phyloP scores from a whole-genome alignment of 495 filamentous ascomycete genomes.

The Jackrogersella minutella region DNA sequence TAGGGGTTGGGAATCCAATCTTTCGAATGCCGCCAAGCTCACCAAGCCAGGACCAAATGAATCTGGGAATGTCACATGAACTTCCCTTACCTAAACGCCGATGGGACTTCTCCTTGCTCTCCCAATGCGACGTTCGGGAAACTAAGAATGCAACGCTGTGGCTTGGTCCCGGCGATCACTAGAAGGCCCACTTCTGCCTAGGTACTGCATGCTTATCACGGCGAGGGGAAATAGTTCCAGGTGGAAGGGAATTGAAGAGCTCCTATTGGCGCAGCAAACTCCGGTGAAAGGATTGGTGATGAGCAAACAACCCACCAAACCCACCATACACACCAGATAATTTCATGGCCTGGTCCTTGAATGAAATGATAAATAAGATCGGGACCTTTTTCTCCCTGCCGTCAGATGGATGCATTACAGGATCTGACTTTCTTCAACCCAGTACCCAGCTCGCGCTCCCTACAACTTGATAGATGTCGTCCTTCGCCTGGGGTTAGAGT shows the following conservation, averaged over 20 bases:
- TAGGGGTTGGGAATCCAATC: conserved; percentile 39
- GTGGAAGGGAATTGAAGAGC: conserved; percentile 4
- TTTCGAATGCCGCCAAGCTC: conserved; percentile 27
- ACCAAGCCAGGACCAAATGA: conserved; percentile 30
- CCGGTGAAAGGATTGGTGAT: conserved; percentile 39
- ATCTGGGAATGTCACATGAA: conserved; percentile 44
- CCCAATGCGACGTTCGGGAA: conserved; percentile 42
- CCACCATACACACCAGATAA: conserved; percentile 28
- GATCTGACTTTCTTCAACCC: conserved; percentile 44
- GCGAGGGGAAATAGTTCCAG: conserved; percentile 14
- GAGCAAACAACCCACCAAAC: conserved; percentile 18
- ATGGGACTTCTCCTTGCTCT: conserved; percentile 28
- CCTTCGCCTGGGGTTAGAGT: conserved; percentile 25
- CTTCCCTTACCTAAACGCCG: conserved; percentile 45
- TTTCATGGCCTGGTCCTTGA: conserved; percentile 44
- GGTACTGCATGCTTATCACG: conserved; percentile 33
- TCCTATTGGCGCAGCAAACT: conserved; percentile 44
- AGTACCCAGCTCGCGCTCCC: conserved; percentile 1
- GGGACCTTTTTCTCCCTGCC: conserved; percentile 37
- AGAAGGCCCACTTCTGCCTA: conserved; percentile 16
- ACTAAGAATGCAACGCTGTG: conserved; percentile 45
- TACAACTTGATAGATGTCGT: conserved; percentile 15
- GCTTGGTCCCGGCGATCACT: conserved; percentile 44
- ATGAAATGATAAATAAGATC: conserved; percentile 38
- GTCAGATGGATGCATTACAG: conserved; percentile 49